These are phyloP conservation scores for Solanum rostratum DNA, from an alignment of 257 asterid genomes.

Conservation along the genomic window DNA sequence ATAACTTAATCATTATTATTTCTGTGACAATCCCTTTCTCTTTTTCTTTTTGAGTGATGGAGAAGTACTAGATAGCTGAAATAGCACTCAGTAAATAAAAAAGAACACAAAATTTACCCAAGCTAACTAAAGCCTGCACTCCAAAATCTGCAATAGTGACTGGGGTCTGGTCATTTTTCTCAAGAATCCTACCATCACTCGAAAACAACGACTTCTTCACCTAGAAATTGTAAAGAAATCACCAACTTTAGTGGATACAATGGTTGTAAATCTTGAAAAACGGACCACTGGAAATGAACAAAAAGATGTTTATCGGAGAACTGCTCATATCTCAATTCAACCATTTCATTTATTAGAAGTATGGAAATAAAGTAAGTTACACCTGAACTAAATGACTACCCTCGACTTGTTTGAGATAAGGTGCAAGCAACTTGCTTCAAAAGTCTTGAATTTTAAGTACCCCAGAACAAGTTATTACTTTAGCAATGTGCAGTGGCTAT, in stretches of 20 bases:
- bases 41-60: not conserved
- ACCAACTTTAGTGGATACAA: not conserved
- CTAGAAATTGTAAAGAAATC: conserved; percentile 19
- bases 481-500: not conserved
- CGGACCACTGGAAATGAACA: not conserved
- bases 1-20: not conserved
- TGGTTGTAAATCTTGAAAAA: not conserved
- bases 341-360: not conserved
- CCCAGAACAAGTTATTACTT: not conserved
- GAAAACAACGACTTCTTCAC: conserved; percentile 66
- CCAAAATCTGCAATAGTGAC: conserved; percentile 96
- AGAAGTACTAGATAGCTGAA: not conserved
- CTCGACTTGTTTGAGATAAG: not conserved
- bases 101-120: conserved; percentile 35
- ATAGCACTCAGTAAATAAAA: not conserved
- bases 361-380: not conserved
- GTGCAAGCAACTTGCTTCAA: not conserved
- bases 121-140: conserved; percentile 91
- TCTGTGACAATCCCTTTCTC: not conserved
- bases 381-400: not conserved
- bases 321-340: not conserved
- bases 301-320: not conserved
- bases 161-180: conserved; percentile 77
- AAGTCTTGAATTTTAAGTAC: not conserved
- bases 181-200: conserved; percentile 43